These are phyloP conservation scores for Bipolaris cookei DNA, from an alignment of 2,329 filamentous ascomycete species.

Conservation along the genomic window DNA sequence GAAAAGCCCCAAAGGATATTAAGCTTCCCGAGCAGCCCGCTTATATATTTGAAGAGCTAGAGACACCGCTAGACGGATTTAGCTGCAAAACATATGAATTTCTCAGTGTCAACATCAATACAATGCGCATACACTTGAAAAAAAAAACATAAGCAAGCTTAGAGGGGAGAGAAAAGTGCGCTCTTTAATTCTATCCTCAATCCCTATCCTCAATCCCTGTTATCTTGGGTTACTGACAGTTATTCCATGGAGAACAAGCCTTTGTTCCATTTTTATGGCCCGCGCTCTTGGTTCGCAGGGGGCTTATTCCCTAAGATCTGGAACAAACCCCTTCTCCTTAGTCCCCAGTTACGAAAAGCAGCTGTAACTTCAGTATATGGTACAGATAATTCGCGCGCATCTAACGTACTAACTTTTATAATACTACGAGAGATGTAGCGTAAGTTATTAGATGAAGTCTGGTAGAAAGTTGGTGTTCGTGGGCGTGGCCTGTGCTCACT, in stretches of 20 bases:
- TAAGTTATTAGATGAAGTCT: conserved; percentile 1
- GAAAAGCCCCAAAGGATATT: neutral
- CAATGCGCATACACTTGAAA: too few species aligned
- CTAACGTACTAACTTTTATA: neutral
- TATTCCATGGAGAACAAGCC: neutral
- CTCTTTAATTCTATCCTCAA: neutral
- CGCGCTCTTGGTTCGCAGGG: neutral
- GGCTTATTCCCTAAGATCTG: too few species aligned
- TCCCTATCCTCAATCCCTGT: too few species aligned
- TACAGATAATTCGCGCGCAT: neutral
- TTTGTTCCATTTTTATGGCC: neutral
- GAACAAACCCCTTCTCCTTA: too few species aligned
- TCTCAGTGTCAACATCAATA: too few species aligned
- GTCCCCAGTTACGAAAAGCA: neutral
- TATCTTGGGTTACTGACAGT: too few species aligned
- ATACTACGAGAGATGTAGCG: neutral
- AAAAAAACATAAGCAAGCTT: neutral
- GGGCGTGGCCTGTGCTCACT: neutral
- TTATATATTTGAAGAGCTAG: neutral
- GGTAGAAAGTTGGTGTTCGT: neutral
- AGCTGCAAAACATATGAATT: neutral
- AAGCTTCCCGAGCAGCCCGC: neutral
- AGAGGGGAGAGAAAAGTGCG: neutral
- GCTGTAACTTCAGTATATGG: neutral
- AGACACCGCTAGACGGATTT: neutral